A percentile compares a stretch with the other conserved stretches of the same genome.
Conservation (phyloP, 169 alveolate species). For the Eimeria necatrix region DNA sequence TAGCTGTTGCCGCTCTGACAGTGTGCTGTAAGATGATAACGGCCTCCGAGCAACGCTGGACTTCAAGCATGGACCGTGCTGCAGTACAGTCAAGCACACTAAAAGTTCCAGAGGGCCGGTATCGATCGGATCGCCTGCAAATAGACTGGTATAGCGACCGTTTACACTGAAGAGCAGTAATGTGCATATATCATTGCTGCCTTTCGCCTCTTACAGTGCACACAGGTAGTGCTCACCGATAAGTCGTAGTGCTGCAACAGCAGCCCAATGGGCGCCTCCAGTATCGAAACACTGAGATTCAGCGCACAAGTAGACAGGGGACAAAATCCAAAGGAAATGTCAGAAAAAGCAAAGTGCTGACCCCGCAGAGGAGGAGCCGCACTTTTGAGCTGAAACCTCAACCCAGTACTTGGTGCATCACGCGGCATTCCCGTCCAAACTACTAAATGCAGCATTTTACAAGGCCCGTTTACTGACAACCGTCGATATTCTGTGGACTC, state of each 20-base stretch:
- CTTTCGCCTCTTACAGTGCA: no score
- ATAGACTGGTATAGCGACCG: background rate
- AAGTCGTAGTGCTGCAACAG: constrained; percentile 78
- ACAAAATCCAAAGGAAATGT: background rate
- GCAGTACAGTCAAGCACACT: constrained; percentile 48
- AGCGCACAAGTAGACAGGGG: background rate
- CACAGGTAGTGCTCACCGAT: constrained; percentile 58
- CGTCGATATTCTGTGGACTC: constrained; percentile 67
- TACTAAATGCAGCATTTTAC: no score
- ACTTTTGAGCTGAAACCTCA: no score
- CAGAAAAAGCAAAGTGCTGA: no score
- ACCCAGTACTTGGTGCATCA: no score
- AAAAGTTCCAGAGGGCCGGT: background rate
- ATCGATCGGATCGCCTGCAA: background rate
- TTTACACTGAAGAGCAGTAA: background rate
- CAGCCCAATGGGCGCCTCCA: constrained; percentile 80
- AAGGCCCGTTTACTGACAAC: constrained; percentile 41
- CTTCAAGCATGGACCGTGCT: constrained; percentile 77
- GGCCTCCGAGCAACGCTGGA: constrained; percentile 78
- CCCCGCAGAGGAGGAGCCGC: no score
- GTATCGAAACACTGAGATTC: constrained; percentile 63
- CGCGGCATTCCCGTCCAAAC: no score
- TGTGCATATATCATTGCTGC: no score
- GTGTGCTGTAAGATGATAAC: constrained; percentile 75
- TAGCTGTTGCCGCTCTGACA: constrained; percentile 71